A percentile compares a stretch with the other conserved stretches of the same genome.
Conservation (phyloP, 306 rosid genomes). For the Hylodesmum podocarpum region DNA sequence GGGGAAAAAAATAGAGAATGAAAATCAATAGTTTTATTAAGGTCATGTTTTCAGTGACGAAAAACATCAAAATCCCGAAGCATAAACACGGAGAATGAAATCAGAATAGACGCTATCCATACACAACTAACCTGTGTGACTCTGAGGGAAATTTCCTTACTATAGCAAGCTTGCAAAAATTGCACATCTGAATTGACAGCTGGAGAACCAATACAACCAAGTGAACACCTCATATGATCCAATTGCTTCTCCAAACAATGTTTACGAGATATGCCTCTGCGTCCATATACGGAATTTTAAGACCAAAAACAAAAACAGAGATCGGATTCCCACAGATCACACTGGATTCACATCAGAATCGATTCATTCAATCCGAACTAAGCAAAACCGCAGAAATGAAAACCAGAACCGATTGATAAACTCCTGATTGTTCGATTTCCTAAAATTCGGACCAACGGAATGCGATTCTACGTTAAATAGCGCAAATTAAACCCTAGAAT, state of each 20-base stretch:
- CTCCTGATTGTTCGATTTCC: slow-evolving; percentile 7
- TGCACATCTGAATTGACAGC: slow-evolving; percentile 51
- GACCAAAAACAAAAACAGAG: neutral
- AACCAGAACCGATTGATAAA: neutral
- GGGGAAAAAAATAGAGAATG: neutral
- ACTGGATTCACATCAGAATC: slow-evolving; percentile 23
- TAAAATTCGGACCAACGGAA: neutral
- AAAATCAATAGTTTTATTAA: neutral
- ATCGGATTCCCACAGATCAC: slow-evolving; percentile 33
- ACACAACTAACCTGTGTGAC: slow-evolving; percentile 41
- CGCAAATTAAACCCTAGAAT: slow-evolving; percentile 33
- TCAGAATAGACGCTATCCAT: neutral
- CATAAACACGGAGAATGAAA: slow-evolving; percentile 24
- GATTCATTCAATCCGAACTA: slow-evolving; percentile 33
- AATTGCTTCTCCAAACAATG: slow-evolving; percentile 43
- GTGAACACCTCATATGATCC: slow-evolving; percentile 64
- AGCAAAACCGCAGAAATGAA: slow-evolving; percentile 11
- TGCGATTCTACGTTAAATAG: slow-evolving; percentile 16
- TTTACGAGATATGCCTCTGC: slow-evolving; percentile 32
- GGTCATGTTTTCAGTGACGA: slow-evolving; percentile 6
- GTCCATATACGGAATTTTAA: slow-evolving; percentile 21
- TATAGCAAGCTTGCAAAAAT: slow-evolving; percentile 33
- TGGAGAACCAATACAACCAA: slow-evolving; percentile 46
- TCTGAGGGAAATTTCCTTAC: slow-evolving; percentile 37
- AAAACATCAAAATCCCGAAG: neutral